These are phyloP conservation scores for Rhizopus stolonifer DNA, from an alignment of 371 early-diverging fungal genomes.

Conservation along the genomic window DNA sequence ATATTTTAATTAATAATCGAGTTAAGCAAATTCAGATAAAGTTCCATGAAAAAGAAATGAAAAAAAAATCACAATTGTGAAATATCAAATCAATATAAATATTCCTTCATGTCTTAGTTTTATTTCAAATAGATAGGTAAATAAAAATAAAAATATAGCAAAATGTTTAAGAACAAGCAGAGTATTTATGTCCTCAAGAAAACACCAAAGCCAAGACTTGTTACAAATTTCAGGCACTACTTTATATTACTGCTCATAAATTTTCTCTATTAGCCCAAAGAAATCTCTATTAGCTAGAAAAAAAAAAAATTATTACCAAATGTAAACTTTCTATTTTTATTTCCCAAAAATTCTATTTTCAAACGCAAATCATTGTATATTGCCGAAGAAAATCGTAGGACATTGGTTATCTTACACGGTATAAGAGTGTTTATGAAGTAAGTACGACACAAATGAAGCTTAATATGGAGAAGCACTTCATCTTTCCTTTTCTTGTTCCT, in stretches of 20 bases:
- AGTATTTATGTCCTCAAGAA: conserved; percentile 18
- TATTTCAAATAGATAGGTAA: conserved; percentile 12
- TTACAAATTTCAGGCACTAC: conserved; percentile 2
- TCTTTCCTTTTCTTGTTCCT: too few relatives aligned
- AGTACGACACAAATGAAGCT: too few relatives aligned
- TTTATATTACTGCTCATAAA: conserved; percentile 1
- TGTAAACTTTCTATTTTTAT: neutral
- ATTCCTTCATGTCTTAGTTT: too few relatives aligned
- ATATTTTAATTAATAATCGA: neutral
- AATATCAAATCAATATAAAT: neutral
- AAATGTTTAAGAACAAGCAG: conserved; percentile 11
- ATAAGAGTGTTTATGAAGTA: too few relatives aligned
- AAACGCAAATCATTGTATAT: too few relatives aligned
- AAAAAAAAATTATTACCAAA: too few relatives aligned
- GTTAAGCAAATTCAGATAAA: neutral
- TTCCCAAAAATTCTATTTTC: conserved; percentile 1
- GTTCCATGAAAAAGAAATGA: neutral
- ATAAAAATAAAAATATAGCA: conserved; percentile 2
- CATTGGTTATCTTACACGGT: too few relatives aligned
- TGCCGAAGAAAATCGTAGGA: too few relatives aligned
- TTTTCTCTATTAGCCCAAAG: neutral
- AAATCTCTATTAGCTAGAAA: too few relatives aligned
- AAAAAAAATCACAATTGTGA: neutral
- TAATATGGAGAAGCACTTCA: too few relatives aligned
- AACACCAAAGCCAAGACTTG: conserved; percentile 14